A percentile compares a stretch with the other conserved stretches of the same genome.
Conservation (phyloP, 2,329 filamentous ascomycete genomes). For the Ophiostoma piceae region DNA sequence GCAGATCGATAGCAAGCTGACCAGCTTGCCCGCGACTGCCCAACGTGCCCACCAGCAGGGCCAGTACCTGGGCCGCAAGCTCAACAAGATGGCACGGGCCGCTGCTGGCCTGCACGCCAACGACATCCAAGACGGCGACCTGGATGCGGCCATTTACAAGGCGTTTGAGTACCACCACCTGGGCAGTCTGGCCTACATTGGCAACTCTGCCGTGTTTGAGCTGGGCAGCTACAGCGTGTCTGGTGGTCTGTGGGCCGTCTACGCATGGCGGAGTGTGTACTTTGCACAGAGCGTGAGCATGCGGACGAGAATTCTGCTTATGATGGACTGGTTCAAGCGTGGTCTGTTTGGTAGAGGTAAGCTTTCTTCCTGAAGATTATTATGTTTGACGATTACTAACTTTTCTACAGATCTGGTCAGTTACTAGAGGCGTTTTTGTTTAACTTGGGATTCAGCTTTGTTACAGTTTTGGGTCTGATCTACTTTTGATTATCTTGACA, state of each 20-base stretch:
- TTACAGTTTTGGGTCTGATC: not conserved
- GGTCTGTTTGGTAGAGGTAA: constrained; percentile 91
- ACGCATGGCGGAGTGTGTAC: constrained; percentile 93
- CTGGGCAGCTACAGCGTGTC: constrained; percentile 70
- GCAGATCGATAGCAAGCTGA: constrained; percentile 93
- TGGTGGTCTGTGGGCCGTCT: constrained; percentile 86
- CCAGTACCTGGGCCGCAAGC: constrained; percentile 83
- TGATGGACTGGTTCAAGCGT: constrained; percentile 99
- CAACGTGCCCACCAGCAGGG: constrained; percentile 97
- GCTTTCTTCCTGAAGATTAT: constrained; percentile 32
- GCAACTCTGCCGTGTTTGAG: constrained; percentile 94
- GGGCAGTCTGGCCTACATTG: constrained; percentile 88
- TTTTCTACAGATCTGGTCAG: constrained; percentile 4
- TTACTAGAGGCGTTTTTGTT: constrained; percentile 1
- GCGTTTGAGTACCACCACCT: constrained; percentile 93
- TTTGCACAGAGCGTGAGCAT: constrained; percentile 97
- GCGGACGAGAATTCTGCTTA: constrained; percentile 77
- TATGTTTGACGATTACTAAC: not conserved
- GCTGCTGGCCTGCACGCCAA: constrained; percentile 72
- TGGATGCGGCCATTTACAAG: constrained; percentile 88
- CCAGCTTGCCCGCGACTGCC: constrained; percentile 87
- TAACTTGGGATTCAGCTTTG: not conserved
- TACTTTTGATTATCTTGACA: not conserved
- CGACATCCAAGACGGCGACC: constrained; percentile 77
- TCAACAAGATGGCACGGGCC: constrained; percentile 81